Conservation (phyloP, 768 basidiomycete species). For the Brasilioporus rufonigricans region DNA sequence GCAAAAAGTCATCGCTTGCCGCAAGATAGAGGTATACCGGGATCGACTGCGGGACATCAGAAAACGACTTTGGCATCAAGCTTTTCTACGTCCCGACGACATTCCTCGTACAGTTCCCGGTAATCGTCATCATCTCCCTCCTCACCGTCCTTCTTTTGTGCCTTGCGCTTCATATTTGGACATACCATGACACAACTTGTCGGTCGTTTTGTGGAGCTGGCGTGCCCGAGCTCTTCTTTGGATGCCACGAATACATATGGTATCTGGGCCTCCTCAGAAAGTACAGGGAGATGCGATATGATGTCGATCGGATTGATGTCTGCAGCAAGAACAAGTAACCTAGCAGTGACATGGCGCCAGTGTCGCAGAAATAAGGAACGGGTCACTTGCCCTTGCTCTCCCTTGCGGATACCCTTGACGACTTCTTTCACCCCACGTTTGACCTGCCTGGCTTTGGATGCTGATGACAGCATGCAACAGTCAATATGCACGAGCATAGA, state of each 20-base stretch:
- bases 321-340: constrained; percentile 87
- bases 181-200: constrained; percentile 98
- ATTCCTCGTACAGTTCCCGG: constrained; percentile 82
- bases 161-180: constrained; percentile 73
- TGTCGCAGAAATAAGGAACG: background rate
- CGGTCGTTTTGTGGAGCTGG: constrained; percentile 95
- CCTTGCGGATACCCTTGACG: constrained; percentile 95
- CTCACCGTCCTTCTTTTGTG: constrained; percentile 56
- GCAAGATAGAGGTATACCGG: too few relatives aligned
- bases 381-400: constrained; percentile 83
- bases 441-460: constrained; percentile 91
- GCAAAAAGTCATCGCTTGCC: background rate
- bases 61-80: constrained; percentile 71
- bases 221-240: constrained; percentile 94
- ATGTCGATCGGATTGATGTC: constrained; percentile 99
- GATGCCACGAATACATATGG: constrained; percentile 89
- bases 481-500: background rate
- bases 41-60: constrained; percentile 30
- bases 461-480: constrained; percentile 37
- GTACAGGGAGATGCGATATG: constrained; percentile 91
- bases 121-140: constrained; percentile 82
- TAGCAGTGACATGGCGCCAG: constrained; percentile 29
- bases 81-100: constrained; percentile 79
- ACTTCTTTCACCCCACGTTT: constrained; percentile 99
- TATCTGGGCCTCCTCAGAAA: constrained; percentile 91